These are phyloP conservation scores for Schwanniomyces pseudopolymorphus DNA, from an alignment of 805 yeast genomes.

Conservation along the genomic window DNA sequence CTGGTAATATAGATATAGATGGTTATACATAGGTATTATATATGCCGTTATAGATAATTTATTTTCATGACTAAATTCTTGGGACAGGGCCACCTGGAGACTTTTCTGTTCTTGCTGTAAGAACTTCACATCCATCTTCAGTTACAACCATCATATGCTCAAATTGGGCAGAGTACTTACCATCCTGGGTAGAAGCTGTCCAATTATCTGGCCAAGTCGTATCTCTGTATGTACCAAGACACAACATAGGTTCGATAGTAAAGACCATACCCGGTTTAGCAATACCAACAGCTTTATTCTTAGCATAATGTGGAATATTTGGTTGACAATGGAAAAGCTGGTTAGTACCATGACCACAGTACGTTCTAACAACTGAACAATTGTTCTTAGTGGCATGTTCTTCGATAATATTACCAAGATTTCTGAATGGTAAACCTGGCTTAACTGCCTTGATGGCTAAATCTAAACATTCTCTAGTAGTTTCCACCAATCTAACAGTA, in stretches of 20 bases:
- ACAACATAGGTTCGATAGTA: slow-evolving; percentile 97
- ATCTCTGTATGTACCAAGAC: slow-evolving; percentile 79
- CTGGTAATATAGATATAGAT: slow-evolving; percentile 1
- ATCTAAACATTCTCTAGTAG: slow-evolving; percentile 82
- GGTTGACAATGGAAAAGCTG: slow-evolving; percentile 88
- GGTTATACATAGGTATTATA: slow-evolving; percentile 1
- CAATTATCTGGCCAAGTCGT: slow-evolving; percentile 95
- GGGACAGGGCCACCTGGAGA: slow-evolving; percentile 88
- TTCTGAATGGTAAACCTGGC: slow-evolving; percentile 88
- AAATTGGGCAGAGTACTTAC: slow-evolving; percentile 87
- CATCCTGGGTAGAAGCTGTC: slow-evolving; percentile 93
- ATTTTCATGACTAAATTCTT: slow-evolving; percentile 38
- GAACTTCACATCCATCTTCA: slow-evolving; percentile 87
- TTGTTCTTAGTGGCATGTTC: slow-evolving; percentile 74
- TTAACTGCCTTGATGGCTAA: slow-evolving; percentile 80
- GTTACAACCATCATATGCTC: slow-evolving; percentile 93
- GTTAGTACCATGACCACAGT: slow-evolving; percentile 93
- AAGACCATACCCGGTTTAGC: slow-evolving; percentile 96
- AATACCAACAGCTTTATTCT: slow-evolving; percentile 88
- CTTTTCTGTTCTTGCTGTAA: slow-evolving; percentile 74
- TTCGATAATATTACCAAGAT: slow-evolving; percentile 85
- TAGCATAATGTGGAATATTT: slow-evolving; percentile 89
- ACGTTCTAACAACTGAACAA: slow-evolving; percentile 85
- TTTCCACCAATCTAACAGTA: slow-evolving; percentile 83
- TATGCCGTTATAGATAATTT: not conserved